Percentiles rank a stretch among this genome's conserved stretches.
phyloP scores from a whole-genome alignment of 352 stramenopile species.

The Pythium dissotocum region DNA sequence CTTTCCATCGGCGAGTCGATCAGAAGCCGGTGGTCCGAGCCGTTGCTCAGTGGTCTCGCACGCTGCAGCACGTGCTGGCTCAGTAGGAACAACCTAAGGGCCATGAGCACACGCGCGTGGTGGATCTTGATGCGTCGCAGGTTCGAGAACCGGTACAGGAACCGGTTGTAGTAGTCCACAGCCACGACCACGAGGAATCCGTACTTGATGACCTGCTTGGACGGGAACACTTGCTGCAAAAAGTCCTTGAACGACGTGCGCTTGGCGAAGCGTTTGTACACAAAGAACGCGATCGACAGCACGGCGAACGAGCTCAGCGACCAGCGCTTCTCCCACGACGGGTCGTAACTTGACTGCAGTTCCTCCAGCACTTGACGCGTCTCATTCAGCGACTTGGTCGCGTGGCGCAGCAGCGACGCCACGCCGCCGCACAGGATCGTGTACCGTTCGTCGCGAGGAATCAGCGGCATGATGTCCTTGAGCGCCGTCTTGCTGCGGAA shows the following conservation, averaged over 20 bases:
- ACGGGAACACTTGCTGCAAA: conserved; percentile 64
- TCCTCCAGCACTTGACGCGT: conserved; percentile 77
- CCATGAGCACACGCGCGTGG: conserved; percentile 83
- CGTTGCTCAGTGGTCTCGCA: conserved; percentile 64
- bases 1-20: conserved; percentile 85
- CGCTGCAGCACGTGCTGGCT: conserved; percentile 85
- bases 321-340: conserved; percentile 83
- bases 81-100: conserved; percentile 75
- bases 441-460: conserved; percentile 76
- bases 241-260: conserved; percentile 73
- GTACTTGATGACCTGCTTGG: conserved; percentile 62
- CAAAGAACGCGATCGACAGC: conserved; percentile 48
- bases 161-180: conserved; percentile 77
- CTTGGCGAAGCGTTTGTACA: conserved; percentile 75
- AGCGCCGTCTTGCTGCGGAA: conserved; percentile 81
- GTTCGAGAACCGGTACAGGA: conserved; percentile 83
- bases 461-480: conserved; percentile 89
- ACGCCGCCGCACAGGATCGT: conserved; percentile 82
- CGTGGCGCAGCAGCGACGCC: conserved; percentile 75
- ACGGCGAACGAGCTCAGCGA: conserved; percentile 72
- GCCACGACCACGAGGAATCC: conserved; percentile 47
- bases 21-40: conserved; percentile 71
- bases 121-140: conserved; percentile 85
- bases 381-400: conserved; percentile 82
- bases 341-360: conserved; percentile 83